Percentiles rank a stretch among this genome's conserved stretches.
These are phyloP conservation scores for Ligustrum vulgare DNA, from an alignment of 257 asterid species.

Conservation along the genomic window DNA sequence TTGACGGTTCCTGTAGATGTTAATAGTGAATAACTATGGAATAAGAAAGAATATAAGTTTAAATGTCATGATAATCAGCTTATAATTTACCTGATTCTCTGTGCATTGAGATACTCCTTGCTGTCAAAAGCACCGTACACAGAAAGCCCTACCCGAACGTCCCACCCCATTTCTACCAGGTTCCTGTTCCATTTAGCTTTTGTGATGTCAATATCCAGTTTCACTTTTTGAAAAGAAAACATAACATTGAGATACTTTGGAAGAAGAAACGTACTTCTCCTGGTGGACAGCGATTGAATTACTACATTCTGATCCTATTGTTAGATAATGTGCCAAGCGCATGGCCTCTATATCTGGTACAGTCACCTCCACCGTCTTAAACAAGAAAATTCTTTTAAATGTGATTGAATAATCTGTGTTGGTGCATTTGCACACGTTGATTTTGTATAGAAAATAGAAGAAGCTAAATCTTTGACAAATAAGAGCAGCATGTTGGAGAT, in stretches of 20 bases:
- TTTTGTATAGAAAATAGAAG: not conserved
- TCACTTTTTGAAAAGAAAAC: not conserved
- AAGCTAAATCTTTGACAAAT: not conserved
- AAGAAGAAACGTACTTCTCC: conserved; percentile 28
- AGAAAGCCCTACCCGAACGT: conserved; percentile 76
- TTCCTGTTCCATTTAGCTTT: conserved; percentile 41
- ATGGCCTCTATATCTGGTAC: conserved; percentile 82
- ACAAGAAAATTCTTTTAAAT: not conserved
- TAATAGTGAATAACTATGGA: not conserved
- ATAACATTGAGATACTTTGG: not conserved
- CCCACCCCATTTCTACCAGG: conserved; percentile 73
- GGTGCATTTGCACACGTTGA: too few species aligned
- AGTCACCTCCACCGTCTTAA: conserved; percentile 70
- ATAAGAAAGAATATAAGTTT: not conserved
- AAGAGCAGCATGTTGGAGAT: not conserved
- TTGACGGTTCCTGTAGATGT: conserved; percentile 56
- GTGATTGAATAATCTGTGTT: not conserved
- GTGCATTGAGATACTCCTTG: conserved; percentile 87
- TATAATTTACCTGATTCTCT: conserved; percentile 54
- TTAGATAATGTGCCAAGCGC: conserved; percentile 84
- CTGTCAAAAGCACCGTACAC: conserved; percentile 70
- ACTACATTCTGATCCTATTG: conserved; percentile 83
- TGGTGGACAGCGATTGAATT: conserved; percentile 49
- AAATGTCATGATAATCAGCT: not conserved
- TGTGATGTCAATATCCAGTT: not conserved